Base-by-base conservation (phyloP, 2,329 filamentous ascomycete species). In the Rhexocercosporidium sp. region DNA sequence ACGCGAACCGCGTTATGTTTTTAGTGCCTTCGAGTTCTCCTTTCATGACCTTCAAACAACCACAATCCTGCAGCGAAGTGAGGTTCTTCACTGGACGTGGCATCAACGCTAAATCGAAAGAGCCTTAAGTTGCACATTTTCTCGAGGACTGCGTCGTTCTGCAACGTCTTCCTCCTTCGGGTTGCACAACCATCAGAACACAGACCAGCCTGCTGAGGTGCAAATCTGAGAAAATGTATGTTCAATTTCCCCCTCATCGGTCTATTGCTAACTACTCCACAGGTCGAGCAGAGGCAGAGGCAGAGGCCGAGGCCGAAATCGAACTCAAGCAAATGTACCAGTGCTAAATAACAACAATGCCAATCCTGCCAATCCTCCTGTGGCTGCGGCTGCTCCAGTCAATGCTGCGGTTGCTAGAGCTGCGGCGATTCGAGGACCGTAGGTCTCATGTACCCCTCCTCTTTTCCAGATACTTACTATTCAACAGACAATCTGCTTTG, bases 401-500 rank as follows among this genome's bases (percentile, higher is more conserved):
- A 66, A 60, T n/a, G 47, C 62, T 60, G 53, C 54, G 29, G 49
- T 47, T 53, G 47, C 49, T 3, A 47, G 69, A 53, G 62, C 68
- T 47, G 68, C 56, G 31, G 69, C 74, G 49, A 76, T 77, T 56
- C 70, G 75, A 65, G 75, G 75, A 68, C 75, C 74, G 75, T 76
- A 68, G 66, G 75, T 70, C 59, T 65, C 16, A 18, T 11, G 18
- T 14, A 41, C 37, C 29, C 22, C 49, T 59, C 12, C 14, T 49
- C 47, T 20, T 14, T 59, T 14, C 11, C 18, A 14, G 14, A 3
- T 37, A 44, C 65, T 67, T 18, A 70, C 27, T 62, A 31, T 34
- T 20, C 31, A 14, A 11, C 65, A 85, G 83, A 34, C 88, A 88
- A 71, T 90, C 88, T 66, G 89, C 89, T 14, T 79, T 91, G 74